These are phyloP conservation scores for Neotropicomus parvogracilis DNA, from an alignment of 1,284 basidiomycete species.

Conservation along the genomic window DNA sequence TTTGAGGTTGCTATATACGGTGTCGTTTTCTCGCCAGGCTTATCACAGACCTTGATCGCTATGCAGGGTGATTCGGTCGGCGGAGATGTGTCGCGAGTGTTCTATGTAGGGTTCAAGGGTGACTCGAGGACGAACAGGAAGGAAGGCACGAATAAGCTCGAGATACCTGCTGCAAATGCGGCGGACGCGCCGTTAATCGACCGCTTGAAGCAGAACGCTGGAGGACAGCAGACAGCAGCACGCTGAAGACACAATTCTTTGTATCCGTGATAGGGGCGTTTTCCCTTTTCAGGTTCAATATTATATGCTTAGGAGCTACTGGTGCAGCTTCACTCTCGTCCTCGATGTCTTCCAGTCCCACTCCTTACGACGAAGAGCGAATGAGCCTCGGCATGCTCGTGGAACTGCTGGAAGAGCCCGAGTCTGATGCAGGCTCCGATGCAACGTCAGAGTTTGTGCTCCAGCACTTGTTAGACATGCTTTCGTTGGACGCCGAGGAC, in stretches of 20 bases:
- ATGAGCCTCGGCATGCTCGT: neutral
- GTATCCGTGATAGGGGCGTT: constrained; percentile 7
- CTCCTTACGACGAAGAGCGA: neutral
- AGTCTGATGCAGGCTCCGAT: neutral
- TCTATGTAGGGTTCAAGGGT: constrained; percentile 79
- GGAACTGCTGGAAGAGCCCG: neutral
- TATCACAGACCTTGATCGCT: constrained; percentile 15
- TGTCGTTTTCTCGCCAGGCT: constrained; percentile 6
- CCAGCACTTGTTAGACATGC: neutral
- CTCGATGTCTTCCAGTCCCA: neutral
- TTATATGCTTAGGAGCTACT: neutral
- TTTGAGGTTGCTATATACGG: constrained; percentile 27
- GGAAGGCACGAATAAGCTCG: constrained; percentile 58
- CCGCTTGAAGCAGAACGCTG: constrained; percentile 53
- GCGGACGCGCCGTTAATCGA: constrained; percentile 66
- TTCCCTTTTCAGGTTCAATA: neutral
- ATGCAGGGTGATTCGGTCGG: constrained; percentile 61
- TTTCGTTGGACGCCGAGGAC: constrained; percentile 1
- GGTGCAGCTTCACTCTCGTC: neutral
- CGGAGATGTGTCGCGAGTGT: constrained; percentile 60
- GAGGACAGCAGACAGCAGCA: constrained; percentile 29
- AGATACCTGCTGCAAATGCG: constrained; percentile 67
- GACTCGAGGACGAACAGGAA: constrained; percentile 56
- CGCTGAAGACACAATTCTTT: constrained; percentile 13
- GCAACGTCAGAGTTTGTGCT: neutral